Conservation (phyloP, 2,329 filamentous ascomycete genomes). For the Rhexocercosporidium sp. region DNA sequence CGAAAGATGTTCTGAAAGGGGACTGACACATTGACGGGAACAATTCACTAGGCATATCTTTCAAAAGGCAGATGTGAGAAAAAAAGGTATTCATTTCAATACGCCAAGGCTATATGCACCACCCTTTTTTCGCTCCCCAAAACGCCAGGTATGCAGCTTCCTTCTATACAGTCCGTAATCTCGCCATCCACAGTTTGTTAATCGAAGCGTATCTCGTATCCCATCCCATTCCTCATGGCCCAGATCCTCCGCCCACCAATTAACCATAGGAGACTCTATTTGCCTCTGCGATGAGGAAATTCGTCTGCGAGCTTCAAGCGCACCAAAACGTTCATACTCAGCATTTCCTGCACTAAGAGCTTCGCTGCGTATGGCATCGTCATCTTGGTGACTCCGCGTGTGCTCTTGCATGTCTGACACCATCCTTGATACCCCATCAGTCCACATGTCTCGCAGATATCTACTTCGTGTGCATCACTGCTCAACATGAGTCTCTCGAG, state of each 20-base stretch:
- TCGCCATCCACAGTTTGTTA: neutral
- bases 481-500: constrained; percentile 94
- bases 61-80: neutral
- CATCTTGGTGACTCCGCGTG: constrained; percentile 85
- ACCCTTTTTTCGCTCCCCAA: neutral
- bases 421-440: constrained; percentile 95
- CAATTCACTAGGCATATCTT: neutral
- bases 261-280: constrained; percentile 13
- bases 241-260: neutral
- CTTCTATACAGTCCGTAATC: constrained; percentile 1
- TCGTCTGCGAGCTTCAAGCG: constrained; percentile 90
- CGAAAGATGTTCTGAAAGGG: too few species aligned
- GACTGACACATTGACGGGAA: too few species aligned
- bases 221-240: neutral
- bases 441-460: constrained; percentile 92
- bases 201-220: neutral
- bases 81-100: neutral
- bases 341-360: constrained; percentile 90
- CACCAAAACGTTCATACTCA: constrained; percentile 99
- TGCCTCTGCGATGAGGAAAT: constrained; percentile 64
- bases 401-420: constrained; percentile 91
- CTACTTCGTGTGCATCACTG: constrained; percentile 87
- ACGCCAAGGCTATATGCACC: constrained; percentile 7
- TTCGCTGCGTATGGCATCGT: constrained; percentile 98
- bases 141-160: constrained; percentile 4